Evolutionary conservation across 2,329 filamentous ascomycete species (phyloP).

Genomic region (Dactylellina haptotyla): DNA sequence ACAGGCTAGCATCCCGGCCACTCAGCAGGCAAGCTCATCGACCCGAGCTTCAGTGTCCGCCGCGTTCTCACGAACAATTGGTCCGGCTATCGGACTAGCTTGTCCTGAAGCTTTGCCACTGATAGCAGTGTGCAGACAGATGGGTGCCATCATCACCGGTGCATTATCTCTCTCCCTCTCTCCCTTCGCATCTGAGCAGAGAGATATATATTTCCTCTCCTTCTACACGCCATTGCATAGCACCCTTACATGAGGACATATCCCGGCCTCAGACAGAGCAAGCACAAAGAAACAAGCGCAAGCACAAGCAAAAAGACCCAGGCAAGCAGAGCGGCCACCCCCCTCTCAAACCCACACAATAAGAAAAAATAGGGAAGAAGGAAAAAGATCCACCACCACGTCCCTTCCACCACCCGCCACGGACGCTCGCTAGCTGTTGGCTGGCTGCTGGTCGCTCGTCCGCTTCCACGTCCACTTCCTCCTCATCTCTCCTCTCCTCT

Average conservation of each 20-base stretch:
- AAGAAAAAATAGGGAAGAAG: conserved; percentile 56
- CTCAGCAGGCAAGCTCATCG: conserved; percentile 25
- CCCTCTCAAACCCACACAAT: neutral
- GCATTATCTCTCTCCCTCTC: neutral
- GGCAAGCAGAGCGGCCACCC: neutral
- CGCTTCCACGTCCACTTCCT: neutral
- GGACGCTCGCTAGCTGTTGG: neutral
- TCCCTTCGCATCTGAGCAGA: neutral
- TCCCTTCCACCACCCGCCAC: conserved; percentile 60
- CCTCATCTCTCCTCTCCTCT: neutral
- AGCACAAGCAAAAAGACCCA: too few species aligned
- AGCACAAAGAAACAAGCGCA: too few species aligned
- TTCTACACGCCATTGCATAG: neutral
- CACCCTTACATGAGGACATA: neutral
- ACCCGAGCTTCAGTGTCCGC: conserved; percentile 9
- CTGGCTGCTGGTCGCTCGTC: neutral
- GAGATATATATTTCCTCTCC: neutral
- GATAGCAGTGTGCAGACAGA: too few species aligned
- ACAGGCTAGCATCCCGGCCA: conserved; percentile 11
- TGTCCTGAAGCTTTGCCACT: conserved; percentile 24
- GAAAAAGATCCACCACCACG: conserved; percentile 63
- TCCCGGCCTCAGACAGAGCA: conserved; percentile 1
- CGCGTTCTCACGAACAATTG: conserved; percentile 31
- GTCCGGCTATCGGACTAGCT: conserved; percentile 26
- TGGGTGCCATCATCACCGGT: neutral